Percentiles rank a stretch among this genome's conserved stretches.
Conservation (phyloP, 352 stramenopile genomes). For the Phytophthora palmivora region DNA sequence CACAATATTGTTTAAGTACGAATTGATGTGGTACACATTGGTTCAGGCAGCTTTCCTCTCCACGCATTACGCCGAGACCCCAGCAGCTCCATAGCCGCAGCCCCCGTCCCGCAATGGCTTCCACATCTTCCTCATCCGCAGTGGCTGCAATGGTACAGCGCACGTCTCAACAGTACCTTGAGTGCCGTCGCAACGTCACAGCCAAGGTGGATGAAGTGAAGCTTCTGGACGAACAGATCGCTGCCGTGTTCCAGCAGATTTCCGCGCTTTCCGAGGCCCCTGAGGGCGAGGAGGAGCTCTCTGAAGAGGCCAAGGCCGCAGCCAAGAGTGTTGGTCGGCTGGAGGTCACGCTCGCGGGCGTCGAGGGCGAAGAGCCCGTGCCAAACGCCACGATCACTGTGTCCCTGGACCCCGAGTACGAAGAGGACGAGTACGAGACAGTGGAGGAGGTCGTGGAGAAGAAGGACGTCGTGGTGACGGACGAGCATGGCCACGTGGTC, state of each 20-base stretch:
- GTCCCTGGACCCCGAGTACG: slow-evolving; percentile 80
- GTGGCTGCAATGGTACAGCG: slow-evolving; percentile 78
- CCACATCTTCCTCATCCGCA: slow-evolving; percentile 50
- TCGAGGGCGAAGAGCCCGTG: slow-evolving; percentile 67
- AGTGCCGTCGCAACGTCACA: slow-evolving; percentile 80
- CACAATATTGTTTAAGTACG: no score
- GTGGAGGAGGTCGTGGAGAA: slow-evolving; percentile 67
- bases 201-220: slow-evolving; percentile 85
- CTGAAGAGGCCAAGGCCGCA: slow-evolving; percentile 34
- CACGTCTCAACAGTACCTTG: slow-evolving; percentile 83
- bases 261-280: slow-evolving; percentile 52
- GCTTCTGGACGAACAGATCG: slow-evolving; percentile 75
- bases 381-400: slow-evolving; percentile 69
- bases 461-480: slow-evolving; percentile 59
- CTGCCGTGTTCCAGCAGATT: slow-evolving; percentile 76
- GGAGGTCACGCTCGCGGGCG: slow-evolving; percentile 60
- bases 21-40: slow-evolving; percentile 11
- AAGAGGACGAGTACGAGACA: slow-evolving; percentile 60
- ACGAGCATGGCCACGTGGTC: slow-evolving; percentile 54
- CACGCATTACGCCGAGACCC: slow-evolving; percentile 35
- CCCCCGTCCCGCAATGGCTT: slow-evolving; percentile 47
- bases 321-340: slow-evolving; percentile 81
- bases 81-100: slow-evolving; percentile 19
- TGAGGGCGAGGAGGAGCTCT: slow-evolving; percentile 37
- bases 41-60: slow-evolving; percentile 15